Percentiles rank a stretch among this genome's conserved stretches.
Conservation (phyloP, 305 asterid species). For the Rubia peregrina region DNA sequence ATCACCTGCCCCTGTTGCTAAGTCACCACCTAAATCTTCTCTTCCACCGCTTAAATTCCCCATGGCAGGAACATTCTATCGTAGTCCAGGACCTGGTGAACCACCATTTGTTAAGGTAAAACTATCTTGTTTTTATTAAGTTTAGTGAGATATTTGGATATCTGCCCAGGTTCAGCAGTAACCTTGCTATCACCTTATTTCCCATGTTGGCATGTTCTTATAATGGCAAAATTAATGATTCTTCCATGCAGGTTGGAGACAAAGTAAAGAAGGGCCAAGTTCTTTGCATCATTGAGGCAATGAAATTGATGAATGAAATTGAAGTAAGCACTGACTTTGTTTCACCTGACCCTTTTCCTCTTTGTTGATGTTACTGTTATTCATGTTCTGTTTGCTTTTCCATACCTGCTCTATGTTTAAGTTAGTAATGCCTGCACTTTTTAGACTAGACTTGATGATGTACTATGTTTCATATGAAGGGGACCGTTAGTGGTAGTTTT, state of each 20-base stretch:
- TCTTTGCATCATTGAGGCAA: slow-evolving; percentile 87
- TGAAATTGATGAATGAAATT: slow-evolving; percentile 97
- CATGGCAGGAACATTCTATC: slow-evolving; percentile 88
- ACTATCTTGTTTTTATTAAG: not conserved
- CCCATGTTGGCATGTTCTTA: slow-evolving; percentile 1
- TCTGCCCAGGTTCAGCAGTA: not conserved
- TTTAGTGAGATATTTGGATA: not conserved
- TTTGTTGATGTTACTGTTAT: slow-evolving; percentile 4
- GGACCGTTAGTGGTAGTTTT: not conserved
- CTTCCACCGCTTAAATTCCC: slow-evolving; percentile 71
- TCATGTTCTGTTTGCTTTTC: not conserved
- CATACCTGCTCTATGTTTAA: not conserved
- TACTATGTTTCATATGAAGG: not conserved
- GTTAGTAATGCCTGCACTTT: not conserved
- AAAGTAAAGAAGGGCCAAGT: slow-evolving; percentile 90
- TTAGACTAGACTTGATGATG: not conserved
- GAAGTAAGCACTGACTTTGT: slow-evolving; percentile 52
- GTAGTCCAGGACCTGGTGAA: slow-evolving; percentile 79
- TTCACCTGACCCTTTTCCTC: slow-evolving; percentile 11
- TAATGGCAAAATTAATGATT: slow-evolving; percentile 6
- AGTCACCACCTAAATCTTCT: slow-evolving; percentile 48
- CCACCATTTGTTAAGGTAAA: slow-evolving; percentile 78
- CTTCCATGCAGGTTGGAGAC: slow-evolving; percentile 65
- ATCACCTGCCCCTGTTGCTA: slow-evolving; percentile 42
- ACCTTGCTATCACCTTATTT: slow-evolving; percentile 6